Percentiles rank a stretch among this genome's conserved stretches.
phyloP scores from a whole-genome alignment of 306 rosid genomes.

The Cicer bijugum region DNA sequence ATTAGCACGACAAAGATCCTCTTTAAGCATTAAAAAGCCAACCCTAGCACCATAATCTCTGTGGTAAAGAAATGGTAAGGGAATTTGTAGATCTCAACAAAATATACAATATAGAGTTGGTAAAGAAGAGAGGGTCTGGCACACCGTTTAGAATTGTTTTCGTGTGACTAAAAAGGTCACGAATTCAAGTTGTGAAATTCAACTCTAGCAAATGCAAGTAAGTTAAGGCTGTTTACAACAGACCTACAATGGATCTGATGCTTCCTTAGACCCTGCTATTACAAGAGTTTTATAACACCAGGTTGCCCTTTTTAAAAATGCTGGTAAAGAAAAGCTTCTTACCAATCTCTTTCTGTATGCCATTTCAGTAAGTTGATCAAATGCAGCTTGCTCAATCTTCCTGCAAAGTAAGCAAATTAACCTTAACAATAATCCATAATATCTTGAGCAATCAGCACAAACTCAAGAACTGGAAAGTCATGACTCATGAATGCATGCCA shows the following conservation, averaged over 20 bases:
- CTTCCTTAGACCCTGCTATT: conserved; percentile 14
- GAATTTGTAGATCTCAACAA: conserved; percentile 12
- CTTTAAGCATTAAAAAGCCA: conserved; percentile 31
- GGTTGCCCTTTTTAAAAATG: background rate
- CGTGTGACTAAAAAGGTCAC: background rate
- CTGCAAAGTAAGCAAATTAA: conserved; percentile 57
- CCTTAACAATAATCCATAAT: conserved; percentile 36
- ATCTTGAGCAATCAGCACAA: conserved; percentile 22
- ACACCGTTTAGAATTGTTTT: background rate
- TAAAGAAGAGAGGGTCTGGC: background rate
- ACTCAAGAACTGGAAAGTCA: conserved; percentile 27
- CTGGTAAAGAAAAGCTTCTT: conserved; percentile 45
- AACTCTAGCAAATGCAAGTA: conserved; percentile 12
- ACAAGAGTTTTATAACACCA: background rate
- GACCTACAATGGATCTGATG: conserved; percentile 11
- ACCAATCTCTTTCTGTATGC: conserved; percentile 86
- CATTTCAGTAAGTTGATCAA: conserved; percentile 79
- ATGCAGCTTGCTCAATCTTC: conserved; percentile 75
- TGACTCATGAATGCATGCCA: conserved; percentile 5
- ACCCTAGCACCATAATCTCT: conserved; percentile 17
- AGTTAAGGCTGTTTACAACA: conserved; percentile 4
- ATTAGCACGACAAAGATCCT: background rate
- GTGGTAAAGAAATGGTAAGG: conserved; percentile 6
- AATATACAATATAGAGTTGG: conserved; percentile 22
- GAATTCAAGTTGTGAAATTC: background rate